These are phyloP conservation scores for Rhodotorula toruloides DNA, from an alignment of 768 basidiomycete species.

Conservation along the genomic window DNA sequence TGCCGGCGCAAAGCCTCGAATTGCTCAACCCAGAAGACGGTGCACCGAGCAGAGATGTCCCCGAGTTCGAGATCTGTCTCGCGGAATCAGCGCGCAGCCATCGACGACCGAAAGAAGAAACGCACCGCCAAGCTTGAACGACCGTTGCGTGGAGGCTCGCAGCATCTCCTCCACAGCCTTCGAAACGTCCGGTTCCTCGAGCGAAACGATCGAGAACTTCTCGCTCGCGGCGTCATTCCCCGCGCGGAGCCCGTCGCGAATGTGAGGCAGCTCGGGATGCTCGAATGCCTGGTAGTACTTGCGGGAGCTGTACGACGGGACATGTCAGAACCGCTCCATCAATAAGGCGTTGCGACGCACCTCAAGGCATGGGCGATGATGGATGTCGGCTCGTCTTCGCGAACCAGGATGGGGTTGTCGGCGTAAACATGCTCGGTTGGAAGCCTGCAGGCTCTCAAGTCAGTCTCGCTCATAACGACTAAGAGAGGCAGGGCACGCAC, in stretches of 20 bases:
- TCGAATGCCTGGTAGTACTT: conserved; percentile 43
- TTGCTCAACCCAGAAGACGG: conserved; percentile 90
- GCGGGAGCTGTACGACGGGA: conserved; percentile 42
- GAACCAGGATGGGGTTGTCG: conserved; percentile 87
- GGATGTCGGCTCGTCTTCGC: conserved; percentile 94
- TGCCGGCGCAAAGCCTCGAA: conserved; percentile 88
- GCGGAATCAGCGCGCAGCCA: conserved; percentile 50
- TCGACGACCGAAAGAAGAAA: background rate
- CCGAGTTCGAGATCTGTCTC: conserved; percentile 14
- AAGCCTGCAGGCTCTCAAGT: conserved; percentile 26
- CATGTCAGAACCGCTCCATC: background rate
- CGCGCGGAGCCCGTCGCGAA: conserved; percentile 40
- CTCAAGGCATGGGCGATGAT: conserved; percentile 92
- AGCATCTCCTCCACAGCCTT: conserved; percentile 24
- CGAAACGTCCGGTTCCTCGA: background rate
- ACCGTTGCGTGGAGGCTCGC: conserved; percentile 22
- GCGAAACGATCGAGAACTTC: background rate
- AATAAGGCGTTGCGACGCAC: conserved; percentile 50
- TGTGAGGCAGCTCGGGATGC: background rate
- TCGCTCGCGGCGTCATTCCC: background rate
- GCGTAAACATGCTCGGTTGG: conserved; percentile 78
- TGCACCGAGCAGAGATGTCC: conserved; percentile 52
- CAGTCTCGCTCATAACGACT: background rate
- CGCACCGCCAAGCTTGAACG: conserved; percentile 28
- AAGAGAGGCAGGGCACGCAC: conserved; percentile 52